Evolutionary conservation across 192 early-diverging fungal genomes (phyloP).

Genomic region (Backusella macrospora): DNA sequence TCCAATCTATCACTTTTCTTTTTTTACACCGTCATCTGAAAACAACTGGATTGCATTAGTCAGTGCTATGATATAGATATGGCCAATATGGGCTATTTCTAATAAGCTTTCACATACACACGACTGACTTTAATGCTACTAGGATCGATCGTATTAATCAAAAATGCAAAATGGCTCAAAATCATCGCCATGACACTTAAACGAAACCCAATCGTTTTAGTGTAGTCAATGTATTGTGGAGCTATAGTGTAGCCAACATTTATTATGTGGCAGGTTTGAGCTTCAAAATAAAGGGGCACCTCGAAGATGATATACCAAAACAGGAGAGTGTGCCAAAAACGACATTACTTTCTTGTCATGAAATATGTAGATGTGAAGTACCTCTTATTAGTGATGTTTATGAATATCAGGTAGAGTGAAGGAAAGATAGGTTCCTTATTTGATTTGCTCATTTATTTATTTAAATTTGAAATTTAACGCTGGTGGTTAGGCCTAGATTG

Average conservation of each 20-base stretch:
- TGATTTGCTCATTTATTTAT: neutral
- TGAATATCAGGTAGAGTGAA: constrained; percentile 35
- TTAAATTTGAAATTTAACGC: neutral
- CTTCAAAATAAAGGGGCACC: neutral
- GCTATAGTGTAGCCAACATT: neutral
- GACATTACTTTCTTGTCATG: neutral
- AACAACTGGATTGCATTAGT: neutral
- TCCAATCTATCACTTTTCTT: neutral
- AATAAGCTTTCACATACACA: neutral
- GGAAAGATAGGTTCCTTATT: neutral
- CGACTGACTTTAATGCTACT: neutral
- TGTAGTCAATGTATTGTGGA: neutral
- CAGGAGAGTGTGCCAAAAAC: neutral
- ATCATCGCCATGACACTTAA: neutral
- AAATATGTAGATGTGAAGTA: neutral
- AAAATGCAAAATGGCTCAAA: neutral
- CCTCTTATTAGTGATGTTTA: constrained; percentile 26
- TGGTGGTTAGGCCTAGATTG: constrained; percentile 61
- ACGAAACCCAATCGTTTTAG: neutral
- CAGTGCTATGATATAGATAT: neutral
- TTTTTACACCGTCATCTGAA: neutral
- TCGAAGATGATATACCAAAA: neutral
- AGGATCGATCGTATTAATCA: neutral
- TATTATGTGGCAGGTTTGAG: neutral
- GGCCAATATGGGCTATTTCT: neutral